Base-by-base conservation (phyloP, 2,329 filamentous ascomycete species). In the Nigrospora oryzae region DNA sequence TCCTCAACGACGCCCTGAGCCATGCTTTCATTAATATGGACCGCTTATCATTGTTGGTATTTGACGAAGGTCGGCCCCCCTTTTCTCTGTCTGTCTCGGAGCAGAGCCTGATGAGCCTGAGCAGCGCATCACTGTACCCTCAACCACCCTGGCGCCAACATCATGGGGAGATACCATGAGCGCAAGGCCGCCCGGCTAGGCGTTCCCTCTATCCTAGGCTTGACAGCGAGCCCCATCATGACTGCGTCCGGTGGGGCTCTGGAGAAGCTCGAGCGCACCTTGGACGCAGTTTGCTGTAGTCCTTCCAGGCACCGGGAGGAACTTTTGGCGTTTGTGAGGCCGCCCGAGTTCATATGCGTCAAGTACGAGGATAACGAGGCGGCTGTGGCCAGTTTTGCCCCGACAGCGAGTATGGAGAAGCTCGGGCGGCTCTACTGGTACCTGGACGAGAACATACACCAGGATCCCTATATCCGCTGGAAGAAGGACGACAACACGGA, bases 181-280 rank as follows among this genome's bases (percentile, higher is more conserved):
- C 62, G 59, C 15, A 71, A 70, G 42, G 50, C 44, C 0, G 50
- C 45, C 2, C 70, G 68, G 0, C 48, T 60, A 0, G 40, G 55
- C 0, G 61, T 79, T 1, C 89, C 89, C 0, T 69, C 72, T 16
- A 83, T 95, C 28, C 68, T 95, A 5, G 89, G 89, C 0, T 69
- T 95, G 19, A 90, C 84, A 7, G 89, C 89, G 1, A 94, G 86
- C 49, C 89, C 89, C 0, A 75, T 87, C 4, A 79, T 84, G 51
- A 77, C 71, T 45, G 78, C 75, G 1, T 74, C 73, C 14, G 59
- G 72, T 1, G 63, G 67, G 2, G 74, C 74, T 33, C 68, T 91
- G 13, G 65, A 75, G 61, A 58, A 62, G 5, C 73, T 95, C 7
- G 89, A 95, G 58, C 51, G 60, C 3, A 86, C 84, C 36, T 66